Evolutionary conservation across 352 stramenopile genomes (phyloP).

Genomic region (Phytophthora quininea): DNA sequence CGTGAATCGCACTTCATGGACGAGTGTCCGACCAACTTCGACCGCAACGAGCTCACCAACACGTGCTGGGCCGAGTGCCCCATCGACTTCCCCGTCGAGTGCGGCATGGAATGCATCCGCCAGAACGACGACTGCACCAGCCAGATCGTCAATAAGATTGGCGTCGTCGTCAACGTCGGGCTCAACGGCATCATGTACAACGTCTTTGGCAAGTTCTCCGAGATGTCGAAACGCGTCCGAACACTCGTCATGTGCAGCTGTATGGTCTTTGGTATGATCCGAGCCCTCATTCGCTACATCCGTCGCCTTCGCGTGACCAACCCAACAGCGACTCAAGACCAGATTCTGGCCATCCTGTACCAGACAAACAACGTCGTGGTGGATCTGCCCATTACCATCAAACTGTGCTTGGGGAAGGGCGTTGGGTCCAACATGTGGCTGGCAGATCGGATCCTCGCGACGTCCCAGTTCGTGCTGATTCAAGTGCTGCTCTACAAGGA

Average conservation of each 20-base stretch:
- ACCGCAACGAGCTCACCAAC: conserved; percentile 30
- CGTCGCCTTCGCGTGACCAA: conserved; percentile 39
- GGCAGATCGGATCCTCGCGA: conserved; percentile 36
- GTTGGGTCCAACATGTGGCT: conserved; percentile 43
- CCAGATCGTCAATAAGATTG: conserved; percentile 43
- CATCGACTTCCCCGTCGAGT: conserved; percentile 55
- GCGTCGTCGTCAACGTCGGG: conserved; percentile 25
- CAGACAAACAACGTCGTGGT: conserved; percentile 64
- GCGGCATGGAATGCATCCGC: conserved; percentile 59
- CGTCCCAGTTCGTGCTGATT: conserved; percentile 17
- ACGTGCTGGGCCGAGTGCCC: conserved; percentile 53
- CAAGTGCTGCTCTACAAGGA: conserved; percentile 17
- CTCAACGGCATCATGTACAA: conserved; percentile 3
- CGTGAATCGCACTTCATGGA: conserved; percentile 33
- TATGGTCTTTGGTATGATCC: conserved; percentile 44
- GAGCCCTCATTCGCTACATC: conserved; percentile 37
- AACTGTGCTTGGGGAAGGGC: conserved; percentile 55
- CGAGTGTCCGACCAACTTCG: conserved; percentile 33
- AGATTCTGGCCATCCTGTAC: conserved; percentile 57
- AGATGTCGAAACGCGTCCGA: conserved; percentile 36
- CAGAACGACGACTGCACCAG: conserved; percentile 61
- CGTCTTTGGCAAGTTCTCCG: conserved; percentile 29
- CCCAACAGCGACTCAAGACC: conserved; percentile 46
- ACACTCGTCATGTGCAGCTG: conserved; percentile 49
- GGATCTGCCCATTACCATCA: conserved; percentile 60